Percentiles rank a stretch among this genome's conserved stretches.
phyloP scores from a whole-genome alignment of 1,284 basidiomycete species.

The Caloboletus inedulis region DNA sequence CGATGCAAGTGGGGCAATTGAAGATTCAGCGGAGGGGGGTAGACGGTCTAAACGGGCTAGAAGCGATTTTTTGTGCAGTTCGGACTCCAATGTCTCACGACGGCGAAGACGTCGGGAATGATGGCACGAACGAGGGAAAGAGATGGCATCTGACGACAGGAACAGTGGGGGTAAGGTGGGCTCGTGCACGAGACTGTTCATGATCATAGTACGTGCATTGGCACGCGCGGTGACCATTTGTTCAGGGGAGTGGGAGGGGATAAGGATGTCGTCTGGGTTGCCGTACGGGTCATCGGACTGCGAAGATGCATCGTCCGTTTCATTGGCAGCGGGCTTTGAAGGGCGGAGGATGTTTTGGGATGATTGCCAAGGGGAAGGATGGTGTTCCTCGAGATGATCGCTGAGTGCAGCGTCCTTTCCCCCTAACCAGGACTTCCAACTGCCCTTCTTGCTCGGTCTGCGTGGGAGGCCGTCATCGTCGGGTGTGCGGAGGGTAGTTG shows the following conservation, averaged over 20 bases:
- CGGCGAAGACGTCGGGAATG: slow-evolving; percentile 37
- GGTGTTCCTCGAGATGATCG: slow-evolving; percentile 23
- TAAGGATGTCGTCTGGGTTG: slow-evolving; percentile 7
- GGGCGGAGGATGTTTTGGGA: slow-evolving; percentile 10
- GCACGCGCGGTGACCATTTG: slow-evolving; percentile 30
- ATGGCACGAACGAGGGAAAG: slow-evolving; percentile 67
- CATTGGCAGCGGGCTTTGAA: slow-evolving; percentile 20
- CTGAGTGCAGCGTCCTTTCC: slow-evolving; percentile 36
- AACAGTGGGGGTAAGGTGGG: slow-evolving; percentile 51
- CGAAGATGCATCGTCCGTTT: slow-evolving; percentile 21
- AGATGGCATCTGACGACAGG: slow-evolving; percentile 39
- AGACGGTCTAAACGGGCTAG: slow-evolving; percentile 46
- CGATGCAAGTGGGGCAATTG: slow-evolving; percentile 48
- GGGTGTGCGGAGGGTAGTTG: slow-evolving; percentile 57
- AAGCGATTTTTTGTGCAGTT: slow-evolving; percentile 50
- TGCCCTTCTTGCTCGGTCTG: slow-evolving; percentile 40
- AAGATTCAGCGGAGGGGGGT: slow-evolving; percentile 43
- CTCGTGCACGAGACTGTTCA: slow-evolving; percentile 40
- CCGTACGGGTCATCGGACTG: slow-evolving; percentile 33
- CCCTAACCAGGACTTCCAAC: slow-evolving; percentile 51
- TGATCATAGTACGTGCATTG: slow-evolving; percentile 34
- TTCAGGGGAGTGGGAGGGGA: slow-evolving; percentile 8
- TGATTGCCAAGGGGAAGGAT: slow-evolving; percentile 17
- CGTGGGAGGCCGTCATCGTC: slow-evolving; percentile 50
- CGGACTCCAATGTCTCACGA: slow-evolving; percentile 42